Conservation (phyloP, 306 rosid genomes). For the Inga laurina region DNA sequence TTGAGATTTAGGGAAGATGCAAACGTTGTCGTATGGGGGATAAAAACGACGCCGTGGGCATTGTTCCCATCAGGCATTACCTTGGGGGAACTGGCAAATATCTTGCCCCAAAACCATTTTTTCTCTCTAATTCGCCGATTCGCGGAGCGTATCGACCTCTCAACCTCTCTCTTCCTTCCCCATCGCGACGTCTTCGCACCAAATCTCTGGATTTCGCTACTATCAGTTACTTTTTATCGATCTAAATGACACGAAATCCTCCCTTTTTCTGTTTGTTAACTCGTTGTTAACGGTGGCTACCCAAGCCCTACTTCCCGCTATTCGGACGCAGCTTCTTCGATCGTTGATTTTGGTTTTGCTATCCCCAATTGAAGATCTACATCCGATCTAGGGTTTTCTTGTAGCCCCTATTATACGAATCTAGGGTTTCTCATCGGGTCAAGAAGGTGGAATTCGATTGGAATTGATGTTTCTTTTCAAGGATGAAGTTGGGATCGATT, state of each 20-base stretch:
- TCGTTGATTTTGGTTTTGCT: conserved; percentile 3
- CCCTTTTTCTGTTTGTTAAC: conserved; percentile 17
- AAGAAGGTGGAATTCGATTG: conserved; percentile 53
- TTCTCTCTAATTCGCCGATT: conserved; percentile 35
- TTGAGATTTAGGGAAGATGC: not conserved
- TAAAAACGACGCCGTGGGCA: conserved; percentile 20
- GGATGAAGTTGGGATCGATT: conserved; percentile 70
- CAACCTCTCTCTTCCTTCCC: conserved; percentile 20
- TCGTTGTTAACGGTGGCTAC: conserved; percentile 15
- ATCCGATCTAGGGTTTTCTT: conserved; percentile 65
- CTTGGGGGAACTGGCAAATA: not conserved
- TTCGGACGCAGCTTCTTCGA: not conserved
- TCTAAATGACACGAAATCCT: conserved; percentile 45
- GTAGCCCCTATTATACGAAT: conserved; percentile 23
- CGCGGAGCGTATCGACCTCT: conserved; percentile 37
- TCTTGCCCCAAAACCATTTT: conserved; percentile 32
- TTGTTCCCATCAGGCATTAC: not conserved
- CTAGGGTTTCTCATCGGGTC: conserved; percentile 39
- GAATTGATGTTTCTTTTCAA: conserved; percentile 91
- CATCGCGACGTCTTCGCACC: conserved; percentile 64
- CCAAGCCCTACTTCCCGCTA: conserved; percentile 53
- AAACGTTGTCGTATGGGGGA: conserved; percentile 52
- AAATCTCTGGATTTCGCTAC: conserved; percentile 62
- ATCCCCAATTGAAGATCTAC: conserved; percentile 51
- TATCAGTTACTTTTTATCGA: conserved; percentile 42